phyloP scores from a whole-genome alignment of 2,329 filamentous ascomycete species.

The Coniella vitis region DNA sequence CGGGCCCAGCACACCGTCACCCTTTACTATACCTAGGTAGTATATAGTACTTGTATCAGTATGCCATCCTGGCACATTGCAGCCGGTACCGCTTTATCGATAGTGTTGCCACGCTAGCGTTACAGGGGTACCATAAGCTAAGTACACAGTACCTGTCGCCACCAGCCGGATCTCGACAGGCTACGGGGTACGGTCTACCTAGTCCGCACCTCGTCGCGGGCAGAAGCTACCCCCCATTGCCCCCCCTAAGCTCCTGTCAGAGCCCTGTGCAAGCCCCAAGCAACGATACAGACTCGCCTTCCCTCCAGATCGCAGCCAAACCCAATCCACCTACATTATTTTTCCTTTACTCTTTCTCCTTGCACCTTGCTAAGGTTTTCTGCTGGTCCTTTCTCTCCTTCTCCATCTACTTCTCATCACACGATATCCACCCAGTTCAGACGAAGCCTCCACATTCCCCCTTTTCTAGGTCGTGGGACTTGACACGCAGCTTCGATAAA shows the following conservation, averaged over 20 bases:
- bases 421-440: background rate
- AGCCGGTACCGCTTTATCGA: conserved; percentile 9
- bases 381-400: background rate
- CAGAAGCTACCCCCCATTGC: background rate
- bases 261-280: background rate
- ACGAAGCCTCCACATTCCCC: too few relatives aligned
- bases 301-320: background rate
- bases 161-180: too few relatives aligned
- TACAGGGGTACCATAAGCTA: background rate
- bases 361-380: too few relatives aligned
- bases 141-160: background rate
- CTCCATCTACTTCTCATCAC: background rate
- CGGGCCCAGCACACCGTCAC: conserved; percentile 1
- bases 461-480: background rate
- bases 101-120: conserved; percentile 1
- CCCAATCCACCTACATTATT: background rate
- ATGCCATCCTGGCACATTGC: background rate
- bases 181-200: background rate
- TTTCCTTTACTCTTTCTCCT: background rate
- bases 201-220: too few relatives aligned
- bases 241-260: background rate
- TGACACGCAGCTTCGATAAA: background rate
- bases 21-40: too few relatives aligned
- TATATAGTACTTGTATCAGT: too few relatives aligned
- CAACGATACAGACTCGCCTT: background rate